Evolutionary conservation across 1,139 yeast species (phyloP), one percentile per base, ranked within the genome.

Genomic region (Chernovozyma aurita): DNA sequence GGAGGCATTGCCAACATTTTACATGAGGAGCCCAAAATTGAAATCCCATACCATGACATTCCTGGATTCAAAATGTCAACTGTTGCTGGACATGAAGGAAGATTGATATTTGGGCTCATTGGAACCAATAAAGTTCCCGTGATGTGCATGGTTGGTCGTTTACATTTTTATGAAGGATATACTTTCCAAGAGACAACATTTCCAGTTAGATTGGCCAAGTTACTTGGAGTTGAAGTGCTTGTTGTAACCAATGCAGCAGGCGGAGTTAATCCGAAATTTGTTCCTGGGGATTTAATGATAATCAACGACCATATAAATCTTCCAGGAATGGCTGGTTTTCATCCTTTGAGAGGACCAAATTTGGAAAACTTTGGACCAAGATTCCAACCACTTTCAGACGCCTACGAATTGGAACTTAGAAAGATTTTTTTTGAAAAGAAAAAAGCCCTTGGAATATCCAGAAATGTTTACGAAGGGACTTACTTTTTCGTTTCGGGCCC

Each of bases 201-300:
- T 57, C 97, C 97, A 0, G 70, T 92, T 16, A 73, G 97, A 42
- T 80, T 85, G 21, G 80, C 95, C 40, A 70, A 77, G 39, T 57
- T 66, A 26, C 62, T 90, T 47, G 85, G 83, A 0, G 77, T 82
- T 26, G 58, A 68, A 30, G 67, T 70, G 4, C 65, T 90, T 30
- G 67, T 92, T 24, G 95, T 81, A 3, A 92, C 97, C 18, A 92
- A 92, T 59, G 97, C 97, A 2, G 95, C 97, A 2, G 98, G 97
- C 25, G 97, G 97, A 1, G 60, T 84, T 30, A 84, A 86, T 52
- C 60, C 74, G 2, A 53, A 53, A 2, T 90, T 63, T 57, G 70
- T 70, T 37, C 86, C 92, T 1, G 97, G 97, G 18, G 97, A 92
- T 54, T 65, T 92, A 48, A 90, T 92, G 97, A 71, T 92, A 36